A percentile compares a stretch with the other conserved stretches of the same genome.
phyloP scores from a whole-genome alignment of 1,284 basidiomycete genomes.

The Apiotrichum porosum region DNA sequence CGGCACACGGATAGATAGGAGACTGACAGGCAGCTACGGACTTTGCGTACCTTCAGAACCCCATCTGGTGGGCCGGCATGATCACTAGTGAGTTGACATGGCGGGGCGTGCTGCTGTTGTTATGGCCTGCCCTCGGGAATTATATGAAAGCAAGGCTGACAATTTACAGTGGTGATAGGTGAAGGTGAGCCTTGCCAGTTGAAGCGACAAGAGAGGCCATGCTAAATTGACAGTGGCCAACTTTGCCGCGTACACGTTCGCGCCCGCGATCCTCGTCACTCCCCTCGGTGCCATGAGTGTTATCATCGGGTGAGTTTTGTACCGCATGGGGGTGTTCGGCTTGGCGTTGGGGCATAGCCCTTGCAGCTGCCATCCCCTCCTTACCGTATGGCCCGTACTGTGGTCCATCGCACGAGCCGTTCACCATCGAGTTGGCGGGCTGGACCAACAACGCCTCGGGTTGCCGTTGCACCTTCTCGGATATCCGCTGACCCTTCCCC shows the following conservation, averaged over 20 bases:
- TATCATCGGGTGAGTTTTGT: slow-evolving; percentile 72
- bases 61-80: slow-evolving; percentile 98
- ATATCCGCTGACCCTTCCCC: too few relatives aligned
- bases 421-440: too few relatives aligned
- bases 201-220: too few relatives aligned
- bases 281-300: slow-evolving; percentile 93
- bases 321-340: too few relatives aligned
- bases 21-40: slow-evolving; percentile 59
- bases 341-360: too few relatives aligned
- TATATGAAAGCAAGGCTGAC: slow-evolving; percentile 68
- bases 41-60: slow-evolving; percentile 80
- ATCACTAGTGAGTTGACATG: slow-evolving; percentile 66
- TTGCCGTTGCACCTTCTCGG: too few relatives aligned
- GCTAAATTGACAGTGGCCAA: slow-evolving; percentile 75
- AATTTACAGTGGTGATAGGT: slow-evolving; percentile 69
- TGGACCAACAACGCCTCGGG: too few relatives aligned
- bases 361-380: too few relatives aligned
- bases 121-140: slow-evolving; percentile 58
- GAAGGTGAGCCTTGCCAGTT: slow-evolving; percentile 66
- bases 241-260: slow-evolving; percentile 97
- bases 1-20: slow-evolving; percentile 53
- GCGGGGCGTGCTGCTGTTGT: background rate
- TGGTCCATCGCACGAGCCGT: too few relatives aligned
- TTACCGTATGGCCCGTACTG: too few relatives aligned
- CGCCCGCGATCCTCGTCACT: slow-evolving; percentile 94